Percentiles rank a stretch among this genome's conserved stretches.
Conservation (phyloP, 345 rosid species). For the Aethionema arabicum region DNA sequence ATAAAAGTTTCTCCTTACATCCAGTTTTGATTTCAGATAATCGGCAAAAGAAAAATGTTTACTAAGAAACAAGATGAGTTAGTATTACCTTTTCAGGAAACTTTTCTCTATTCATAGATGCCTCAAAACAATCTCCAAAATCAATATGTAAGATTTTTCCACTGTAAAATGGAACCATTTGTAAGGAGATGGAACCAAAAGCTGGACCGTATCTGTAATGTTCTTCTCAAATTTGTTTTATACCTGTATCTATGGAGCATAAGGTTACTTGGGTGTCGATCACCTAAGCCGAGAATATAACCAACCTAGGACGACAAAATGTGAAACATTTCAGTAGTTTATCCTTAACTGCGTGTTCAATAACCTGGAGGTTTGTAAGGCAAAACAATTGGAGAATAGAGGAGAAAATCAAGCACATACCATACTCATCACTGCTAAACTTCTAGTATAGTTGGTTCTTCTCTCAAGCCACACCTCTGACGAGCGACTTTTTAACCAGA, state of each 20-base stretch:
- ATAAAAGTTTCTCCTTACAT: constrained; percentile 2
- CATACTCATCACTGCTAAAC: constrained; percentile 99
- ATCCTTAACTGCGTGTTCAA: constrained; percentile 2
- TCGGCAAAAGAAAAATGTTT: neutral
- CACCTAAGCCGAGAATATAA: constrained; percentile 98
- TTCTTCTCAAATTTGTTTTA: constrained; percentile 3
- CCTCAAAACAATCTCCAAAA: constrained; percentile 99
- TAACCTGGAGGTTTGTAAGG: neutral
- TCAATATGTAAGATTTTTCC: constrained; percentile 98
- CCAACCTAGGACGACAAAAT: constrained; percentile 68
- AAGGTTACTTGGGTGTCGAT: constrained; percentile 98
- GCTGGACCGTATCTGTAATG: constrained; percentile 5
- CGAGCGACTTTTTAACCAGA: constrained; percentile 97
- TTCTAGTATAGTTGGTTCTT: constrained; percentile 95
- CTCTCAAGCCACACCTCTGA: constrained; percentile 99
- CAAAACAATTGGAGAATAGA: constrained; percentile 22
- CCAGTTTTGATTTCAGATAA: neutral
- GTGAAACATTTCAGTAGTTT: neutral
- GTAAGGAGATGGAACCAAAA: constrained; percentile 17
- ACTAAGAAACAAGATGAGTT: neutral
- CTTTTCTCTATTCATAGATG: constrained; percentile 97
- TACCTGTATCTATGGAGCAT: constrained; percentile 94
- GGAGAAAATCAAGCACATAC: constrained; percentile 48
- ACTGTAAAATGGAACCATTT: constrained; percentile 46
- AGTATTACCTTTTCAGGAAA: constrained; percentile 88